A percentile compares a stretch with the other conserved stretches of the same genome.
These are phyloP conservation scores for Erythrophleum ivorense DNA, from an alignment of 331 rosid genomes.

Conservation along the genomic window DNA sequence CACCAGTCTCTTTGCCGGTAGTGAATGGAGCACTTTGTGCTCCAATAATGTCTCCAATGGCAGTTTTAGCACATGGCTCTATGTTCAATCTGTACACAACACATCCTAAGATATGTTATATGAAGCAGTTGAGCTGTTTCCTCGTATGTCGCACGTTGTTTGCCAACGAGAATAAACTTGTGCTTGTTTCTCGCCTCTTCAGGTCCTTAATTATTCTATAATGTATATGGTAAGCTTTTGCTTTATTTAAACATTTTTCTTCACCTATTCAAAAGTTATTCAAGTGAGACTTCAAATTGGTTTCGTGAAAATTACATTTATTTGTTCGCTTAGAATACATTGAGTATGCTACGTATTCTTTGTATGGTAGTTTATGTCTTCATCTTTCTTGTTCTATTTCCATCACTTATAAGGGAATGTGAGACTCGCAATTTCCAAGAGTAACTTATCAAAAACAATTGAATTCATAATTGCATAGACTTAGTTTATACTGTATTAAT, in stretches of 20 bases:
- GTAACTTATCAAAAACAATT: not conserved
- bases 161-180: slow-evolving; percentile 1
- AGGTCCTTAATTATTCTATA: slow-evolving; percentile 35
- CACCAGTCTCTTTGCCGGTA: not conserved
- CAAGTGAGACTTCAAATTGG: not conserved
- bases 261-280: not conserved
- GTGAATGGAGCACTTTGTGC: slow-evolving; percentile 25
- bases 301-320: not conserved
- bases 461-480: not conserved
- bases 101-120: slow-evolving; percentile 23
- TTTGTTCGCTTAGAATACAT: not conserved
- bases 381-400: not conserved
- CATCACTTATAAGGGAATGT: not conserved
- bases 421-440: not conserved
- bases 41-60: slow-evolving; percentile 39
- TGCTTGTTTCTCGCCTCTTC: slow-evolving; percentile 31
- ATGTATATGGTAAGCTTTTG: not conserved
- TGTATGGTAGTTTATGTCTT: not conserved
- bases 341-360: not conserved
- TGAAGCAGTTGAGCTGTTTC: slow-evolving; percentile 35
- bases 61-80: slow-evolving; percentile 39
- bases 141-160: slow-evolving; percentile 32
- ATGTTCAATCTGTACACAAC: slow-evolving; percentile 22
- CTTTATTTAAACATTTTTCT: not conserved
- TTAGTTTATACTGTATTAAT: not conserved